Evolutionary conservation across 2,329 filamentous ascomycete genomes (phyloP), one percentile per base, ranked within the genome.

Genomic region (Neonectria sp.): DNA sequence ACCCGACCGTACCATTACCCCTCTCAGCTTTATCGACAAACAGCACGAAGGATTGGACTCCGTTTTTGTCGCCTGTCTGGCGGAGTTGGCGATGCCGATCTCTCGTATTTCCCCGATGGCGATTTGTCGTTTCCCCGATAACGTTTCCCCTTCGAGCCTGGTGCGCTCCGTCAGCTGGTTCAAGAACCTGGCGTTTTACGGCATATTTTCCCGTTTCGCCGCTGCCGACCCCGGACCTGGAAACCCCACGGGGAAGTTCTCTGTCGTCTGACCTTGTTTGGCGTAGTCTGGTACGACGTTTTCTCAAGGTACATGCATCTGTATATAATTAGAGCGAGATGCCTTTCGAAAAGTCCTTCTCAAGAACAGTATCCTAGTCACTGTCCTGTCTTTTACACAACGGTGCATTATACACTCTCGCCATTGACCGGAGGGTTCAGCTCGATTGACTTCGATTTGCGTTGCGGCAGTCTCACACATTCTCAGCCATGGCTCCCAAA

Each of bases 401-500:
- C 12, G 17, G 13, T n/a, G 48, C 25, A 11, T 17, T 31, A 8
- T 29, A 33, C 33, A 33, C n/a, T n/a, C 25, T 51, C 15, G 15
- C 13, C 35, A 40, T 40, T 40, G 13, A 40, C 35, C 48, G 27
- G 15, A 17, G 49, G 17, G 17, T 52, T n/a, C 11, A 33, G 29
- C n/a, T 52, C 12, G 29, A 21, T 33, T 35, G 29, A 21, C 31
- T 31, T 25, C 6, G 25, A 15, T 48, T 51, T 15, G 15, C 29
- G 17, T 3, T 35, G 37, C 31, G 9, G 35, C 35, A 5, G 15
- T 6, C 13, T 3, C 35, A 40, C 25, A 27, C 4, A 9, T 24
- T 9, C 6, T 17, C 33, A 60, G 43, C 24, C 72, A 82, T 78
- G 79, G 78, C 79, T 60, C 78, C 79, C 9, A 73, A 74, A 62